Percentiles rank a stretch among this genome's conserved stretches.
phyloP scores from a whole-genome alignment of 768 basidiomycete species.

The Pulveroboletus ravenelii region DNA sequence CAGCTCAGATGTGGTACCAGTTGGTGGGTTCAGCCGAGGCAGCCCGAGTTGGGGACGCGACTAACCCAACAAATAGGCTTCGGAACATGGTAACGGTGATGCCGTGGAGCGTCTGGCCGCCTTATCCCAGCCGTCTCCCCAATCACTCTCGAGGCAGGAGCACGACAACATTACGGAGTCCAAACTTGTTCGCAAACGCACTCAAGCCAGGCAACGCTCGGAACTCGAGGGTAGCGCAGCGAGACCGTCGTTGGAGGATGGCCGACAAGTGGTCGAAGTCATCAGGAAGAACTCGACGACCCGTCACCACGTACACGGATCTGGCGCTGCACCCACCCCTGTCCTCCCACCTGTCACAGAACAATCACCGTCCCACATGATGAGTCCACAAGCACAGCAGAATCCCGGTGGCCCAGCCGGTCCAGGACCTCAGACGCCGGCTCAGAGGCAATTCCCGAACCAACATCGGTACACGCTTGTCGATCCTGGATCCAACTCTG shows the following conservation, averaged over 20 bases:
- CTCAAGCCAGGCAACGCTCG: slow-evolving; percentile 61
- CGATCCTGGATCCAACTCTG: slow-evolving; percentile 34
- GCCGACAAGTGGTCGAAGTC: slow-evolving; percentile 46
- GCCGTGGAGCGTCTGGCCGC: slow-evolving; percentile 71
- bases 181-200: slow-evolving; percentile 80
- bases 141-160: slow-evolving; percentile 67
- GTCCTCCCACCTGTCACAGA: slow-evolving; percentile 15
- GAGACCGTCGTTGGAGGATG: slow-evolving; percentile 29
- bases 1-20: slow-evolving; percentile 76
- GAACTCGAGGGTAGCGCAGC: slow-evolving; percentile 16
- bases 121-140: slow-evolving; percentile 56
- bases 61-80: slow-evolving; percentile 46
- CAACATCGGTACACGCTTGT: slow-evolving; percentile 46
- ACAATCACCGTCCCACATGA: slow-evolving; percentile 1
- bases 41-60: background rate
- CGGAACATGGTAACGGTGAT: slow-evolving; percentile 74
- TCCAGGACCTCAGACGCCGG: slow-evolving; percentile 3
- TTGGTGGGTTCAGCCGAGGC: slow-evolving; percentile 35
- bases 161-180: slow-evolving; percentile 75
- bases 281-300: slow-evolving; percentile 48
- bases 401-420: background rate
- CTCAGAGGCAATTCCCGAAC: slow-evolving; percentile 28
- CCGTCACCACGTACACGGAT: slow-evolving; percentile 15
- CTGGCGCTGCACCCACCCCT: slow-evolving; percentile 3
- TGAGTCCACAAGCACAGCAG: slow-evolving; percentile 8